Conservation (phyloP, 1,284 basidiomycete species). For the Abortiporus biennis region DNA sequence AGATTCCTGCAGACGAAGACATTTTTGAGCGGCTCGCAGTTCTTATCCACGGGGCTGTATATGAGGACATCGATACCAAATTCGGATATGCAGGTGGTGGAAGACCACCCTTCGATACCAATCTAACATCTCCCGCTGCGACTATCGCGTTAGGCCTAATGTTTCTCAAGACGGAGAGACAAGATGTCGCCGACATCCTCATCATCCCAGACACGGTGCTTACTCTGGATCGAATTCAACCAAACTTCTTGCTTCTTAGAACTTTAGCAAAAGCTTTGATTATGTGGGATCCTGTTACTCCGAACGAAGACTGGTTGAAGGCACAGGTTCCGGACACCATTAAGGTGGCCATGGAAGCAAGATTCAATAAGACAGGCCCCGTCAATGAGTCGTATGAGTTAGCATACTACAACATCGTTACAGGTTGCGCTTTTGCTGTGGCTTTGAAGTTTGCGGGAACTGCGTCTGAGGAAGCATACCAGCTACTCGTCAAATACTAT, state of each 20-base stretch:
- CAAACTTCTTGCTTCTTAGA: constrained; percentile 81
- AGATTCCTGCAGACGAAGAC: constrained; percentile 69
- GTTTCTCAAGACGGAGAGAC: constrained; percentile 82
- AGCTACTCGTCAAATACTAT: constrained; percentile 75
- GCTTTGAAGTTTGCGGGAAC: constrained; percentile 94
- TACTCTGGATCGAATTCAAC: constrained; percentile 81
- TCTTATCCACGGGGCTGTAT: constrained; percentile 72
- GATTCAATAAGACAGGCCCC: constrained; percentile 39
- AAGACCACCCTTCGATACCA: constrained; percentile 69
- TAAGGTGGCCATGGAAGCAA: constrained; percentile 46
- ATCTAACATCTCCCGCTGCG: constrained; percentile 86
- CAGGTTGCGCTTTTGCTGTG: constrained; percentile 88
- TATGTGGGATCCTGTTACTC: constrained; percentile 79
- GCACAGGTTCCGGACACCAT: constrained; percentile 73
- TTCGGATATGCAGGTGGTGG: constrained; percentile 29
- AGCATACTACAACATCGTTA: constrained; percentile 84
- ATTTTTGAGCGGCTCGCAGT: constrained; percentile 62
- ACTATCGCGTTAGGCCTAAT: constrained; percentile 88
- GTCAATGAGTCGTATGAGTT: constrained; percentile 78
- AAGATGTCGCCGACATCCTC: constrained; percentile 82
- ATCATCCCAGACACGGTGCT: constrained; percentile 77
- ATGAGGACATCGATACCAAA: constrained; percentile 18
- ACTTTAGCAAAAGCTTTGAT: constrained; percentile 79
- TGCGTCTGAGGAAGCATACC: constrained; percentile 81
- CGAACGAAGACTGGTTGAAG: constrained; percentile 76